Percentiles rank a stretch among this genome's conserved stretches.
Evolutionary conservation across 805 yeast species (phyloP).

Genomic region (Zygosaccharomyces siamensis): DNA sequence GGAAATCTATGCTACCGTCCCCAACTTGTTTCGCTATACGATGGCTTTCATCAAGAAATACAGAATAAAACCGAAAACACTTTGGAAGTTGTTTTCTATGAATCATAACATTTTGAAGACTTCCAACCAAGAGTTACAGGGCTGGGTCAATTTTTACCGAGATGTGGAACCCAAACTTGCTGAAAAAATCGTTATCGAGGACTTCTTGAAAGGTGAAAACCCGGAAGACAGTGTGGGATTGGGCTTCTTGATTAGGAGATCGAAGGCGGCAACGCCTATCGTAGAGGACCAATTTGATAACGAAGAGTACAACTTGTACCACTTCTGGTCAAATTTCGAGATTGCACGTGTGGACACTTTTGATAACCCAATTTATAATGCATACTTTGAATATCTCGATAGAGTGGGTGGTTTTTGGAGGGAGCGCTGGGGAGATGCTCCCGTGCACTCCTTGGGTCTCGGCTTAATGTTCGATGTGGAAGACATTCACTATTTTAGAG

Average conservation of each 20-base stretch:
- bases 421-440: slow-evolving; percentile 98
- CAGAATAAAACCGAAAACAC: slow-evolving; percentile 48
- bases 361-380: slow-evolving; percentile 56
- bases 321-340: slow-evolving; percentile 92
- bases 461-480: slow-evolving; percentile 64
- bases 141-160: slow-evolving; percentile 26
- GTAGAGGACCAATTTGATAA: slow-evolving; percentile 56
- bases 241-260: slow-evolving; percentile 37
- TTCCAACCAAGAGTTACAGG: slow-evolving; percentile 30
- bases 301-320: slow-evolving; percentile 72
- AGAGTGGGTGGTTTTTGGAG: slow-evolving; percentile 74
- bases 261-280: slow-evolving; percentile 30
- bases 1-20: slow-evolving; percentile 78
- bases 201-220: slow-evolving; percentile 20
- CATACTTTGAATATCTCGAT: slow-evolving; percentile 67
- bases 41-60: slow-evolving; percentile 50
- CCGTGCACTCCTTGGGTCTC: slow-evolving; percentile 83
- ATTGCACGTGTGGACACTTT: slow-evolving; percentile 80
- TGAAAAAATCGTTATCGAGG: slow-evolving; percentile 34
- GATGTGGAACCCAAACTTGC: slow-evolving; percentile 26
- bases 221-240: slow-evolving; percentile 30
- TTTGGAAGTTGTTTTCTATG: slow-evolving; percentile 64
- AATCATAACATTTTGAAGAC: slow-evolving; percentile 38
- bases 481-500: slow-evolving; percentile 86
- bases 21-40: slow-evolving; percentile 73